Percentiles rank a stretch among this genome's conserved stretches.
Conservation (phyloP, 202 grass and related monocot species). For the Schoenoplectus triqueter region DNA sequence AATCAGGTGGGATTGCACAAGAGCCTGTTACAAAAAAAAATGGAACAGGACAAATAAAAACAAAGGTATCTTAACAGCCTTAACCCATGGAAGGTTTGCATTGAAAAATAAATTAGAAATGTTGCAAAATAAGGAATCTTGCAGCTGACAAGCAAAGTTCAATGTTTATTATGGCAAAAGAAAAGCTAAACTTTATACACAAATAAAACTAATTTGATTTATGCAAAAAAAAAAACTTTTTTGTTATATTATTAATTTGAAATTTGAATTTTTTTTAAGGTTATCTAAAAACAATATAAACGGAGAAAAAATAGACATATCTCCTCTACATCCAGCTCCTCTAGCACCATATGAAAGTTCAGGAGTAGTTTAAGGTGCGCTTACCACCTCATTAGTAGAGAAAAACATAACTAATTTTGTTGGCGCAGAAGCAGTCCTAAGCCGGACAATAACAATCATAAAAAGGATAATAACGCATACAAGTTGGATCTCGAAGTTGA, state of each 20-base stretch:
- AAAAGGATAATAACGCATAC: too few relatives aligned
- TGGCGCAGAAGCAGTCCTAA: too few relatives aligned
- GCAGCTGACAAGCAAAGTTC: not conserved
- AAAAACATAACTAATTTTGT: not conserved
- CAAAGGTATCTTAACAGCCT: not conserved
- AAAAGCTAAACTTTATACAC: not conserved
- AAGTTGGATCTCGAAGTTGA: too few relatives aligned
- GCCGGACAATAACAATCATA: too few relatives aligned
- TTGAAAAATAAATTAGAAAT: not conserved
- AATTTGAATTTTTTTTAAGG: not conserved
- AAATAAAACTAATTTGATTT: not conserved
- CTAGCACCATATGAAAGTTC: conserved; percentile 75
- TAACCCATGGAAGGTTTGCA: not conserved
- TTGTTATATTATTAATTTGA: not conserved
- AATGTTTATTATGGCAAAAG: not conserved
- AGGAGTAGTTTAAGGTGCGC: conserved; percentile 78
- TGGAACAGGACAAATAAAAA: not conserved
- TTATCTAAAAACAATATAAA: not conserved
- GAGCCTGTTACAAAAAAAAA: conserved; percentile 44
- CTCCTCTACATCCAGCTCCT: conserved; percentile 78
- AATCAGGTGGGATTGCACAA: conserved; percentile 87
- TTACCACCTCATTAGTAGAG: conserved; percentile 57
- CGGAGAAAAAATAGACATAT: conserved; percentile 6
- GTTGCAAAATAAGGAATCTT: not conserved
- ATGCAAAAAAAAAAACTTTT: conserved; percentile 7